Conservation (phyloP, 2,329 filamentous ascomycete species). For the Trichoderma sp. region DNA sequence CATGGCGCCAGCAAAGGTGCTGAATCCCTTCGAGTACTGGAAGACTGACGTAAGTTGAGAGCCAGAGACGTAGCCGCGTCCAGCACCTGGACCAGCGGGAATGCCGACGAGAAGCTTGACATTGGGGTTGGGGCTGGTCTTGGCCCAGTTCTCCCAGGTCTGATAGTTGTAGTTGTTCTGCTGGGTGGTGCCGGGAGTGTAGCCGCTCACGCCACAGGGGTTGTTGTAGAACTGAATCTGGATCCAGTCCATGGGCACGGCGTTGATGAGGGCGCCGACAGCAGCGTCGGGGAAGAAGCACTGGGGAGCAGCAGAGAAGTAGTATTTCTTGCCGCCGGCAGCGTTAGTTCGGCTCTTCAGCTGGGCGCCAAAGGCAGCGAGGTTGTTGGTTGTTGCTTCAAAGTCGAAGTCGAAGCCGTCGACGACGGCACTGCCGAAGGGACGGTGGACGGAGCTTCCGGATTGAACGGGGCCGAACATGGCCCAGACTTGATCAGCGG, state of each 20-base stretch:
- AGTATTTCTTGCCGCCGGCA: conserved; percentile 55
- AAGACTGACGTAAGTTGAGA: conserved; percentile 50
- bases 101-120: conserved; percentile 63
- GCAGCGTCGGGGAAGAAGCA: conserved; percentile 64
- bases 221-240: conserved; percentile 70
- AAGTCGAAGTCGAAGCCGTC: conserved; percentile 80
- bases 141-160: conserved; percentile 66
- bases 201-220: conserved; percentile 59
- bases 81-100: conserved; percentile 54
- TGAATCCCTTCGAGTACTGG: conserved; percentile 51
- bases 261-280: conserved; percentile 55
- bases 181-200: conserved; percentile 44
- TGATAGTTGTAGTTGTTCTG: conserved; percentile 61
- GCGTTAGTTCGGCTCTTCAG: conserved; percentile 57
- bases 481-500: conserved; percentile 65
- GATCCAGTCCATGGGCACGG: conserved; percentile 58
- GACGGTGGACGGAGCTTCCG: conserved; percentile 51
- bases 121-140: conserved; percentile 54
- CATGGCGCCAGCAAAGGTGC: conserved; percentile 66
- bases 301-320: conserved; percentile 65
- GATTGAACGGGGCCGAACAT: conserved; percentile 62
- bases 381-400: conserved; percentile 59
- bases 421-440: conserved; percentile 63
- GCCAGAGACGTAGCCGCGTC: conserved; percentile 52
- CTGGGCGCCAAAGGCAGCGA: conserved; percentile 58